Evolutionary conservation across 2,329 filamentous ascomycete genomes (phyloP).

Genomic region (Alternaria incomplexa): DNA sequence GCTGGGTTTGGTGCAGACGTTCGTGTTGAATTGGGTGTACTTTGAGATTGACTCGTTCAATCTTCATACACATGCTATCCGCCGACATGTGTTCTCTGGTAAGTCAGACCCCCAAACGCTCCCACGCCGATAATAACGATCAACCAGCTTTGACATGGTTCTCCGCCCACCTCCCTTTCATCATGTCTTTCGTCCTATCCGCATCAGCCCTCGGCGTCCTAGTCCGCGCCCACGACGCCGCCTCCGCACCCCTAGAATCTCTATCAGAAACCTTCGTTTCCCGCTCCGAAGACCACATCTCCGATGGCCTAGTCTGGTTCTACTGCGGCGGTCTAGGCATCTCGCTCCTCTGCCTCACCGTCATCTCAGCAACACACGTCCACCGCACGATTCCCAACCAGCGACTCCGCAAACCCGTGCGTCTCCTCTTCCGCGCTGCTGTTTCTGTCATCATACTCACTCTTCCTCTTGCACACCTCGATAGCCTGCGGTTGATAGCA

Average conservation of each 20-base stretch:
- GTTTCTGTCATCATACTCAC: conserved; percentile 61
- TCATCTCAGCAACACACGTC: conserved; percentile 62
- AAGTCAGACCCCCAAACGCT: conserved; percentile 14
- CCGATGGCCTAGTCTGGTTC: conserved; percentile 64
- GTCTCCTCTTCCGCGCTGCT: conserved; percentile 58
- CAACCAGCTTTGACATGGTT: conserved; percentile 60
- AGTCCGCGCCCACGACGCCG: conserved; percentile 64
- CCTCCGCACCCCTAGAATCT: conserved; percentile 54
- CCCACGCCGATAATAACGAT: neutral
- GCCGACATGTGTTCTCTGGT: conserved; percentile 57
- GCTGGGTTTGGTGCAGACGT: conserved; percentile 63
- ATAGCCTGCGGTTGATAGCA: conserved; percentile 48
- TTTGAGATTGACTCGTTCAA: conserved; percentile 67
- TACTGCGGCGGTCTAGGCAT: conserved; percentile 68
- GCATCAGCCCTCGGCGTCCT: conserved; percentile 64
- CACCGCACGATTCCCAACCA: conserved; percentile 60
- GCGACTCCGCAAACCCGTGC: conserved; percentile 58
- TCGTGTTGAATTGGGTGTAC: conserved; percentile 68
- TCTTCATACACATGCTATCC: conserved; percentile 66
- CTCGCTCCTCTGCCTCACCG: conserved; percentile 60
- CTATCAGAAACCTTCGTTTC: conserved; percentile 60
- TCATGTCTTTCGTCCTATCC: conserved; percentile 68
- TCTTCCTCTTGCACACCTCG: conserved; percentile 58
- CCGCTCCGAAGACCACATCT: conserved; percentile 59
- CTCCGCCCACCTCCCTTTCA: conserved; percentile 65